Percentiles rank a stretch among this genome's conserved stretches.
Evolutionary conservation across 768 basidiomycete species (phyloP).

Genomic region (Tulasnella sp.): DNA sequence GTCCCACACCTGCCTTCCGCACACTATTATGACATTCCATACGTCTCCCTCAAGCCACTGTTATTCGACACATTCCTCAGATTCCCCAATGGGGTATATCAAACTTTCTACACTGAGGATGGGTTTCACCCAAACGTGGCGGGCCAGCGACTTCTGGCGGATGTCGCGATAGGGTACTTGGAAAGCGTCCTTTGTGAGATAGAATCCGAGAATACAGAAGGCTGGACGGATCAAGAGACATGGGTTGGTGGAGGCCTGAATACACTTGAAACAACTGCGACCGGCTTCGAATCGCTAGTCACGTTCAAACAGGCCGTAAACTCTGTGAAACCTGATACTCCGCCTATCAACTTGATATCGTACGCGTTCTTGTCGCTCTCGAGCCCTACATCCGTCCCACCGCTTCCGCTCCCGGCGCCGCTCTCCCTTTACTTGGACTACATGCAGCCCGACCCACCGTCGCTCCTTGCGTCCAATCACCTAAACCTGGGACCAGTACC

Average conservation of each 20-base stretch:
- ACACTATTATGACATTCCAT: conserved; percentile 9
- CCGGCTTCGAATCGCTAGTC: background rate
- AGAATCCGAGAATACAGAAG: background rate
- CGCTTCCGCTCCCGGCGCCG: background rate
- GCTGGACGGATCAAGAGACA: background rate
- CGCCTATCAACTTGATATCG: background rate
- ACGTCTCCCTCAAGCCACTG: background rate
- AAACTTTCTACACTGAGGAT: background rate
- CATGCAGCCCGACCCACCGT: background rate
- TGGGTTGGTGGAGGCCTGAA: background rate
- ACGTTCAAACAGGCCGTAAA: background rate
- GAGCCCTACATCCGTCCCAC: background rate
- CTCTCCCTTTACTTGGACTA: background rate
- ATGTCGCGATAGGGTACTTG: background rate
- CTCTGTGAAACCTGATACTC: background rate
- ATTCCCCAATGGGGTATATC: background rate
- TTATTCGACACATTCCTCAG: background rate
- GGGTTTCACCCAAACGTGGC: background rate
- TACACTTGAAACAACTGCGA: background rate
- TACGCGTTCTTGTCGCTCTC: conserved; percentile 3
- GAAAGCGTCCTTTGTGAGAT: conserved; percentile 4
- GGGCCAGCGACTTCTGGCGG: background rate
- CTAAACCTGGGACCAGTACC: background rate
- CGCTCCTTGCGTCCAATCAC: background rate
- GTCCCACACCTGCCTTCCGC: background rate